Base-by-base conservation (phyloP, 352 stramenopile species). In the Phytophthora macrochlamydospora region DNA sequence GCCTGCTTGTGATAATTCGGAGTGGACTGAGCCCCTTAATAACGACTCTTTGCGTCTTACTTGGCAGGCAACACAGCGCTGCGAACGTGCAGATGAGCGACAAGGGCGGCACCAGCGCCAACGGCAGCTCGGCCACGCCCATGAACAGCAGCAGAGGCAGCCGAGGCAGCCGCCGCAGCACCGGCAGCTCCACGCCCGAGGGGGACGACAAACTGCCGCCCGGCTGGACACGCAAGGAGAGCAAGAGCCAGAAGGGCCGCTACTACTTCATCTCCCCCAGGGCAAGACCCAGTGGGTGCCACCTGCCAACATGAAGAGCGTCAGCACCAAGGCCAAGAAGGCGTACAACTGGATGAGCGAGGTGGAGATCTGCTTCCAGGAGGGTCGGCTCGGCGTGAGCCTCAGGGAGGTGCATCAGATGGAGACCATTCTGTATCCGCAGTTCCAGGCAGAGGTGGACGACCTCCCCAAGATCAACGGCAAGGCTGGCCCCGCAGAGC, bases 371-470 rank as follows among this genome's bases (percentile, higher is more conserved):
- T 86, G 91, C 63, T 96, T 96, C 59, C 81, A 86, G 33, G 84
- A 94, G 28, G 85, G 82, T 7, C 75, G 86, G 3, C 74, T 96
- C 2, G 88, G 88, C n/a, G 86, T 96, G 61, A 94, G 85, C 73
- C 70, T 96, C 7, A 65, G 86, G 7, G 85, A 93, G 42, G 87
- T 94, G 33, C 71, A 83, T 65, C 83, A 93, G 53, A 75, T 89
- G 67, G 83, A 91, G 48, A 87, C 74, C 31, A 91, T 92, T 33
- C 71, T 88, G 72, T 94, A 93, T 71, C 65, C 83, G 61, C 81
- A 93, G 73, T 94, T 96, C 66, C 88, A 96, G 56, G 88, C 88
- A n/a, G 88, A 96, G 64, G 87, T 96, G 14, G 88, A 96, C 62
- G 88, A 94, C 51, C 67, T 96, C 33, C 86, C 88, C 54, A 96